A percentile compares a stretch with the other conserved stretches of the same genome.
Conservation (phyloP, 805 yeast species). For the Candida oleophila region DNA sequence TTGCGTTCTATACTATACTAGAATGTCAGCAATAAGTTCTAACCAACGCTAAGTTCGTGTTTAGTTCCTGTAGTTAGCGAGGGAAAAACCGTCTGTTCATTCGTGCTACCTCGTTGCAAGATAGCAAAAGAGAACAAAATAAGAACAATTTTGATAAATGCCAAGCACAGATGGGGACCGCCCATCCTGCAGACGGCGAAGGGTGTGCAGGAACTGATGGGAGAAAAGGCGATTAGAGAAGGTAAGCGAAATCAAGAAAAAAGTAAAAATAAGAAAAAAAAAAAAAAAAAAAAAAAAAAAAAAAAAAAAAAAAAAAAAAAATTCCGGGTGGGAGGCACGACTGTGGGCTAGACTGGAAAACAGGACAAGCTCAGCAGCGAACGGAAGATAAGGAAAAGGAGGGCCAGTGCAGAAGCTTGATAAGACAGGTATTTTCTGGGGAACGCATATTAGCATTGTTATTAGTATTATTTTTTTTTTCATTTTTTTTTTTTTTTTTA, state of each 20-base stretch:
- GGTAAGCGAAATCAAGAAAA: background rate
- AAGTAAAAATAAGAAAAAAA: background rate
- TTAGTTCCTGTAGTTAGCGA: background rate
- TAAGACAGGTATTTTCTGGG: too few species aligned
- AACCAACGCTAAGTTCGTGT: background rate
- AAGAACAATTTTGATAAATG: background rate
- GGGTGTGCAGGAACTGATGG: background rate
- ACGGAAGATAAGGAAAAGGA: too few species aligned
- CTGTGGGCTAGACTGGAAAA: too few species aligned
- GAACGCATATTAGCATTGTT: too few species aligned
- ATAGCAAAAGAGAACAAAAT: background rate
- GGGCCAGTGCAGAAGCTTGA: too few species aligned
- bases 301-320: too few species aligned
- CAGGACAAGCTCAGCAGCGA: too few species aligned
- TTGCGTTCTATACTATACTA: background rate
- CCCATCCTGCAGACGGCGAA: background rate
- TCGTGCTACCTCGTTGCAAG: background rate
- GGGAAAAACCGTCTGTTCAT: background rate
- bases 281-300: too few species aligned
- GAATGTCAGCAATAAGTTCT: background rate
- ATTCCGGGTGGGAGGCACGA: too few species aligned
- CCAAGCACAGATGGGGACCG: background rate
- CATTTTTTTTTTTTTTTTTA: too few species aligned
- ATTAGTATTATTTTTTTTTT: too few species aligned
- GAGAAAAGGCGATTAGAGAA: background rate